Percentiles rank a stretch among this genome's conserved stretches.
Conservation (phyloP, 805 yeast species). For the Wickerhamiella shivajii region DNA sequence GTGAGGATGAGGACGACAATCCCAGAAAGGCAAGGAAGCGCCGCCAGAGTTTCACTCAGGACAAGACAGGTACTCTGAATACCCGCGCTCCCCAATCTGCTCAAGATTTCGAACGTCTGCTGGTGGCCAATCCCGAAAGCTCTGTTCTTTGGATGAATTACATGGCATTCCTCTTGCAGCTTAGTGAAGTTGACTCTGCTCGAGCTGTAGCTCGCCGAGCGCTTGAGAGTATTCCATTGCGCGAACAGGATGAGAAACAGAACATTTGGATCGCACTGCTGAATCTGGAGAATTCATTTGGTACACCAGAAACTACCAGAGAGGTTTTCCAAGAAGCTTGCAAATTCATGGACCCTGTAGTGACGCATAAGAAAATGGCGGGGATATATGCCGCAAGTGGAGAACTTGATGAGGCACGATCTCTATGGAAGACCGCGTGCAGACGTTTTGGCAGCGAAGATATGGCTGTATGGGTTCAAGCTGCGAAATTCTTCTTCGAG, state of each 20-base stretch:
- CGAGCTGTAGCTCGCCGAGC: slow-evolving; percentile 90
- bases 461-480: slow-evolving; percentile 65
- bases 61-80: slow-evolving; percentile 70
- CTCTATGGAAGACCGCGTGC: slow-evolving; percentile 46
- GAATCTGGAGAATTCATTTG: slow-evolving; percentile 88
- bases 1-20: slow-evolving; percentile 19
- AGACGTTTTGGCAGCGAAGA: slow-evolving; percentile 67
- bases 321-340: slow-evolving; percentile 70
- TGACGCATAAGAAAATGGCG: slow-evolving; percentile 66
- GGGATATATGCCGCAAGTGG: slow-evolving; percentile 64
- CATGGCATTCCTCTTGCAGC: slow-evolving; percentile 93
- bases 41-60: slow-evolving; percentile 43
- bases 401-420: slow-evolving; percentile 54
- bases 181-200: slow-evolving; percentile 88
- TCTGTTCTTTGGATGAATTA: slow-evolving; percentile 94
- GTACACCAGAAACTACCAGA: slow-evolving; percentile 67
- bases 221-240: slow-evolving; percentile 69
- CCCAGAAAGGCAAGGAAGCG: slow-evolving; percentile 30
- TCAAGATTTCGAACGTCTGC: slow-evolving; percentile 78
- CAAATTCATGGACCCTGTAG: slow-evolving; percentile 80
- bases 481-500: slow-evolving; percentile 60
- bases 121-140: slow-evolving; percentile 85
- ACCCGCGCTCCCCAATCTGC: slow-evolving; percentile 85
- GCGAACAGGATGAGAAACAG: slow-evolving; percentile 85
- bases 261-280: slow-evolving; percentile 93